A percentile compares a stretch with the other conserved stretches of the same genome.
Evolutionary conservation across 805 yeast genomes (phyloP).

Genomic region (Naumovozyma castellii): DNA sequence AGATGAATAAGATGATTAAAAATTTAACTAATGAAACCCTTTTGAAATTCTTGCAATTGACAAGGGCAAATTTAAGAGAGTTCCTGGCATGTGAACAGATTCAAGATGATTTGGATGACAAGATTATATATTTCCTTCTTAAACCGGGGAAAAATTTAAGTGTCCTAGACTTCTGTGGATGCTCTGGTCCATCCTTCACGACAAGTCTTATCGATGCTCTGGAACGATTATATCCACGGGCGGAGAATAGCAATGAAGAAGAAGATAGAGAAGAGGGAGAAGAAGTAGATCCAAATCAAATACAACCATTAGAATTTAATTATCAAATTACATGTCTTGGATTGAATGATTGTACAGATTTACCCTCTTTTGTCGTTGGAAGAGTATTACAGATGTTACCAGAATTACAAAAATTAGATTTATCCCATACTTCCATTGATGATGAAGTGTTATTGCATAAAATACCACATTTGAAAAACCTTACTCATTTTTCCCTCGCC

Average conservation of each 20-base stretch:
- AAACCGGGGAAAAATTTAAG: constrained; percentile 37
- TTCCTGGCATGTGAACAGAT: constrained; percentile 79
- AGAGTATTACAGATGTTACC: constrained; percentile 43
- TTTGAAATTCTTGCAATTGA: constrained; percentile 46
- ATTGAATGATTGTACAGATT: constrained; percentile 80
- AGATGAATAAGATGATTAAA: constrained; percentile 85
- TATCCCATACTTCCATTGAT: constrained; percentile 71
- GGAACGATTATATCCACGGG: constrained; percentile 15
- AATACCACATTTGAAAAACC: constrained; percentile 46
- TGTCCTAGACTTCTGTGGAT: constrained; percentile 83
- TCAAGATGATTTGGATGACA: constrained; percentile 67
- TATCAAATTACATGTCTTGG: constrained; percentile 41
- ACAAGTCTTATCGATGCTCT: constrained; percentile 40
- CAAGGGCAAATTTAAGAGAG: constrained; percentile 58
- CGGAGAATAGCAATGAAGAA: constrained; percentile 12
- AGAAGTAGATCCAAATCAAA: constrained; percentile 1
- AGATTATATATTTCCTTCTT: constrained; percentile 24
- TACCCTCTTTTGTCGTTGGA: constrained; percentile 46
- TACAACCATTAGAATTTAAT: constrained; percentile 23
- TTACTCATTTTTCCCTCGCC: constrained; percentile 67
- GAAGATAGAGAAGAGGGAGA: background rate
- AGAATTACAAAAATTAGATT: constrained; percentile 58
- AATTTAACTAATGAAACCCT: constrained; percentile 76
- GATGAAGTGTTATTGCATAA: constrained; percentile 44
- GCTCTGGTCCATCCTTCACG: constrained; percentile 56